A percentile compares a stretch with the other conserved stretches of the same genome.
These are phyloP conservation scores for Ophiobolus disseminans DNA, from an alignment of 2,329 filamentous ascomycete genomes.

Conservation along the genomic window DNA sequence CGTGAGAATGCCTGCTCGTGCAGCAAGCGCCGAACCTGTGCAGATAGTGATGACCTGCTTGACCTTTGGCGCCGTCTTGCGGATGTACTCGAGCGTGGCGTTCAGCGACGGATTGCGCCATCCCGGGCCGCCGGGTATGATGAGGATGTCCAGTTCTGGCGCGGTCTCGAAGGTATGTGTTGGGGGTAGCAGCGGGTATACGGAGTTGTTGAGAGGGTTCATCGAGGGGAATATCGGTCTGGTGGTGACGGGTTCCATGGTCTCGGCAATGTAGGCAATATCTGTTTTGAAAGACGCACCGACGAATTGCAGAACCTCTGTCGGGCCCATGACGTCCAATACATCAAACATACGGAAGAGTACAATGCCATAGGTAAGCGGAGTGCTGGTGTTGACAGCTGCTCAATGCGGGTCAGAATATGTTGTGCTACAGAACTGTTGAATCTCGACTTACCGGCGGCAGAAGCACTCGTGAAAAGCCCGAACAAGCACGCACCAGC, in stretches of 20 bases:
- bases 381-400: slow-evolving; percentile 17
- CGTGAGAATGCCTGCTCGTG: slow-evolving; percentile 65
- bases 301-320: slow-evolving; percentile 51
- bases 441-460: slow-evolving; percentile 1
- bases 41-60: slow-evolving; percentile 69
- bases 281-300: slow-evolving; percentile 30
- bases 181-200: slow-evolving; percentile 50
- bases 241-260: slow-evolving; percentile 41
- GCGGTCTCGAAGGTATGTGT: slow-evolving; percentile 62
- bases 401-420: background rate
- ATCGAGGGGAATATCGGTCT: slow-evolving; percentile 22
- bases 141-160: slow-evolving; percentile 64
- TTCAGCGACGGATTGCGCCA: slow-evolving; percentile 39
- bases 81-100: slow-evolving; percentile 56
- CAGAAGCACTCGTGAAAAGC: background rate
- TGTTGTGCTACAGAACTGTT: background rate
- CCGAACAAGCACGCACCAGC: slow-evolving; percentile 1
- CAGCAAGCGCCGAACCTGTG: slow-evolving; percentile 66
- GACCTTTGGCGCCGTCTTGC: slow-evolving; percentile 56
- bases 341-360: slow-evolving; percentile 39
- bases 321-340: slow-evolving; percentile 47
- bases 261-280: slow-evolving; percentile 26
- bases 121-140: slow-evolving; percentile 70
- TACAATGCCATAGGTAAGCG: slow-evolving; percentile 33
- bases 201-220: slow-evolving; percentile 34